A percentile compares a stretch with the other conserved stretches of the same genome.
These are phyloP conservation scores for Cordyceps javanica DNA, from an alignment of 2,329 filamentous ascomycete species.

Conservation along the genomic window DNA sequence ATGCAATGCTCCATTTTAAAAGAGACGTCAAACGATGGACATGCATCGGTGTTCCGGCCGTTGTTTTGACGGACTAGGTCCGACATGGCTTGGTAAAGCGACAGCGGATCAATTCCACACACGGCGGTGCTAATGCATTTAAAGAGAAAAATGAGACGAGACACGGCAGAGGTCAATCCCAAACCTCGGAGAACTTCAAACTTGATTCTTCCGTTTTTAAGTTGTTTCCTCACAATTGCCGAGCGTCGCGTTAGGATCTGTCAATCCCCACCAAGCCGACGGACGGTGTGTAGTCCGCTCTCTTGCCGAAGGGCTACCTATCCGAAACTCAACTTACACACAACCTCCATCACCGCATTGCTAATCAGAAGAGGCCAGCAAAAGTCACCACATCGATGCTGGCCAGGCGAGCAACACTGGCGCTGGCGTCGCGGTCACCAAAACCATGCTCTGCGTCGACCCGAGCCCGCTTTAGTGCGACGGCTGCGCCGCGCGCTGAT, in stretches of 20 bases:
- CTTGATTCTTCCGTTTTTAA: background rate
- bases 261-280: background rate
- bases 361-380: background rate
- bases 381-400: background rate
- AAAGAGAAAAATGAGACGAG: background rate
- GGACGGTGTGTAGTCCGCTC: background rate
- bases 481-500: constrained; percentile 28
- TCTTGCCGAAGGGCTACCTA: background rate
- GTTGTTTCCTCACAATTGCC: background rate
- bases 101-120: background rate
- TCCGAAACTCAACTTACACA: constrained; percentile 4
- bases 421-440: background rate
- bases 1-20: background rate
- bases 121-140: background rate
- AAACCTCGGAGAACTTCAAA: too few species aligned
- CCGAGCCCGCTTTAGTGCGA: constrained; percentile 29
- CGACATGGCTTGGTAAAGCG: background rate
- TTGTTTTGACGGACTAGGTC: background rate
- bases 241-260: background rate
- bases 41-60: constrained; percentile 5
- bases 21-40: too few species aligned
- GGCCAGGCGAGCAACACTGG: background rate
- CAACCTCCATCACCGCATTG: background rate
- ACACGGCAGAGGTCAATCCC: too few species aligned
- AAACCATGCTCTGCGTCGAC: constrained; percentile 14